Evolutionary conservation across 2,329 filamentous ascomycete genomes (phyloP).

Genomic region (Parastagonospora nodorum): DNA sequence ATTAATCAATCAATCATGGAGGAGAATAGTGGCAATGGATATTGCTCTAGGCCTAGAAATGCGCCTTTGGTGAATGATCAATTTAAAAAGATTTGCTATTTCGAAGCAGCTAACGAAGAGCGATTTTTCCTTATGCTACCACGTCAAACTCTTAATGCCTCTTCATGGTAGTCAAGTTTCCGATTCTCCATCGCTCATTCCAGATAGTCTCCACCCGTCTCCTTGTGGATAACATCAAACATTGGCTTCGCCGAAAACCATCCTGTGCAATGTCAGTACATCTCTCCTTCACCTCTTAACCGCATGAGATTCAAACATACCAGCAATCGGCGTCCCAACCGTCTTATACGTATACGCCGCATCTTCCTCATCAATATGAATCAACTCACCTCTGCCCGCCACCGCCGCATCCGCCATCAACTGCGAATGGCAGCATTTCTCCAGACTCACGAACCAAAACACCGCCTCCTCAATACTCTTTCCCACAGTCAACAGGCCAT

Average conservation of each 20-base stretch:
- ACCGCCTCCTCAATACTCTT: slow-evolving; percentile 56
- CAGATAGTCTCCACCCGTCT: too few species aligned
- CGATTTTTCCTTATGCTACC: too few species aligned
- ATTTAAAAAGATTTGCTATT: too few species aligned
- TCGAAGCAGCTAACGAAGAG: too few species aligned
- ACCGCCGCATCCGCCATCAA: slow-evolving; percentile 61
- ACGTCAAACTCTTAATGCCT: too few species aligned
- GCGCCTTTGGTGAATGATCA: too few species aligned
- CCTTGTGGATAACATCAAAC: slow-evolving; percentile 56
- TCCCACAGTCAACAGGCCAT: slow-evolving; percentile 58
- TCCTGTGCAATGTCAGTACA: slow-evolving; percentile 3
- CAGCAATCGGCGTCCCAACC: slow-evolving; percentile 64
- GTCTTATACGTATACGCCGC: slow-evolving; percentile 70
- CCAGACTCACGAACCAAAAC: slow-evolving; percentile 60
- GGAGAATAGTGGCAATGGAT: too few species aligned
- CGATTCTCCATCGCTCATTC: background rate
- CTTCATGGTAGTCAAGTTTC: too few species aligned
- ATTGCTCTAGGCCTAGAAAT: too few species aligned
- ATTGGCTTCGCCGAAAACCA: slow-evolving; percentile 74
- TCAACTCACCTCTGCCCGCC: slow-evolving; percentile 66
- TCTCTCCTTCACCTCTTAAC: background rate
- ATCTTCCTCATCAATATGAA: slow-evolving; percentile 71
- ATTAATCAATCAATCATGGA: too few species aligned
- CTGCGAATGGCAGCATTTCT: slow-evolving; percentile 61
- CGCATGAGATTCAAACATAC: slow-evolving; percentile 30